These are phyloP conservation scores for Tricholoma sp. DNA, from an alignment of 768 basidiomycete species.

Conservation along the genomic window DNA sequence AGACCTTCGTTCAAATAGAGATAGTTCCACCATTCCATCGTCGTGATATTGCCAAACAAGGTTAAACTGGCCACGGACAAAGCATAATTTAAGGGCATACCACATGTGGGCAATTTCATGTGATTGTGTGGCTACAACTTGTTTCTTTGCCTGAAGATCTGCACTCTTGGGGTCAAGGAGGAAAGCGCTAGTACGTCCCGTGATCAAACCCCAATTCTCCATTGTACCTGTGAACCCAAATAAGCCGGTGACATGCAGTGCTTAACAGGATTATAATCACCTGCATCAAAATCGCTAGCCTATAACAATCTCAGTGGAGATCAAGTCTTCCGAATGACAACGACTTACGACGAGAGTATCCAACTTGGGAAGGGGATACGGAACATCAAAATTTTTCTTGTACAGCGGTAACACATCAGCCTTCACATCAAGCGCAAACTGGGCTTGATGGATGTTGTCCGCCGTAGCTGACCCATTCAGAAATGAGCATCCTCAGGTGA, in stretches of 20 bases:
- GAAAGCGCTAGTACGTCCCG: conserved; percentile 78
- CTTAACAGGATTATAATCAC: conserved; percentile 23
- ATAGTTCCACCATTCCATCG: conserved; percentile 92
- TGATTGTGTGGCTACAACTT: conserved; percentile 70
- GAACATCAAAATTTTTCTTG: conserved; percentile 88
- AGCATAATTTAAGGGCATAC: conserved; percentile 25
- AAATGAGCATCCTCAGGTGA: not conserved
- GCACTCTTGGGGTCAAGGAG: conserved; percentile 73
- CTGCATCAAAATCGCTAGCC: conserved; percentile 87
- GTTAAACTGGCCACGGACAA: not conserved
- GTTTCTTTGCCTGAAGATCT: conserved; percentile 70
- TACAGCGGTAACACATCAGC: conserved; percentile 79
- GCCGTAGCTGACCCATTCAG: conserved; percentile 51
- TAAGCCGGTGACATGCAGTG: not conserved
- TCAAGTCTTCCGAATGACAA: not conserved
- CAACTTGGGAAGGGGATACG: conserved; percentile 90
- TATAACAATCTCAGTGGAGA: conserved; percentile 14
- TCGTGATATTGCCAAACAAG: conserved; percentile 86
- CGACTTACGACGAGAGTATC: conserved; percentile 78
- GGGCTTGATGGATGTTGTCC: conserved; percentile 77
- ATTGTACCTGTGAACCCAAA: conserved; percentile 50
- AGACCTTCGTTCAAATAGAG: conserved; percentile 75
- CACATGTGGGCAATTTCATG: conserved; percentile 90
- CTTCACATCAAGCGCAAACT: conserved; percentile 87
- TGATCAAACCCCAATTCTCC: conserved; percentile 96